Evolutionary conservation across 1,284 basidiomycete genomes (phyloP), one percentile per base, ranked within the genome.

Genomic region (Tylopilus sp.): DNA sequence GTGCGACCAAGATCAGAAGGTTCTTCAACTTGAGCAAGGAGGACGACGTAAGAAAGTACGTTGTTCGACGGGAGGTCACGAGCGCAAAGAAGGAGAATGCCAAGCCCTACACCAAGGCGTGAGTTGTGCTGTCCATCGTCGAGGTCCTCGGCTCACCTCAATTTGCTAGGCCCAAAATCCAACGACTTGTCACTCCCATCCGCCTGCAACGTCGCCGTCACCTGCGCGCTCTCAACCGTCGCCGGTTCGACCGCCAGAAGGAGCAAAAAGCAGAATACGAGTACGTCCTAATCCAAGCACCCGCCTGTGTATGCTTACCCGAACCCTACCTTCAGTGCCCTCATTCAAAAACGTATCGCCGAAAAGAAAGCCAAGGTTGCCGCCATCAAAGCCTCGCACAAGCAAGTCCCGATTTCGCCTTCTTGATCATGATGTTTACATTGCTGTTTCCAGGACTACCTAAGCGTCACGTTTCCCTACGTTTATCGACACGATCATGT

Each of bases 1-100:
- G 92, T 59, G 92, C 92, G 54, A 92, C 91, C 56, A 94, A 94
- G 82, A 98, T 98, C 76, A 82, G 95, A 71, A 84, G 77, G 70
- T 97, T 98, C 85, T 99, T 98, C 85, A 97, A 97, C 82, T 78
- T 98, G 70, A 80, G 82, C 75, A 98, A 98, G 84, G 90, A 96
- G 68, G 96, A 98, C 68, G 96, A 98, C 75, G 95, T 98, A 54
- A 86, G 92, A 75, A 93, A 97, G 76, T 98, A 97, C 71, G 92
- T 98, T 62, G 85, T 97, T 63, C 80, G 93, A 65, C 78, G 93
- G 62, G 93, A 97, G 77, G 92, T 98, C 49, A 85, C 75, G 74
- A 86, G 88, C 71, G 63, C 75, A 67, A 97, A 97, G 86, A 94
- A 96, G 79, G 86, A 86, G 68, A 79, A 81, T 62, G 92, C 90